Percentiles rank a stretch among this genome's conserved stretches.
These are phyloP conservation scores for Blastobotrys capitulatus DNA, from an alignment of 1,139 yeast species.

Conservation along the genomic window DNA sequence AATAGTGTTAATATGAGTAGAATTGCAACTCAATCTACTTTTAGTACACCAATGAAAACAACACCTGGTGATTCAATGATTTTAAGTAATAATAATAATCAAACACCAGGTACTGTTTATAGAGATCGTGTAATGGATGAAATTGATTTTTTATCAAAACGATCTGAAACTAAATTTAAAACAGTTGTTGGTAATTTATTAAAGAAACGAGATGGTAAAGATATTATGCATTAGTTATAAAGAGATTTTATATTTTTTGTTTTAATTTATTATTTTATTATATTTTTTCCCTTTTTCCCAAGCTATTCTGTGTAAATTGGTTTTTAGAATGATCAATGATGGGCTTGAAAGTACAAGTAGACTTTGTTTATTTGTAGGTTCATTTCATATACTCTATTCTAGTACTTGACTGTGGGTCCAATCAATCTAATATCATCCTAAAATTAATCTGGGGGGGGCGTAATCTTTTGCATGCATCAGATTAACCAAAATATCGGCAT, in stretches of 20 bases:
- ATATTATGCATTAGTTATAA: slow-evolving; percentile 9
- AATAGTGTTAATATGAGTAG: background rate
- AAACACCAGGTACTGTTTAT: slow-evolving; percentile 4
- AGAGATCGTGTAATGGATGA: slow-evolving; percentile 17
- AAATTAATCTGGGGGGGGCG: too few species aligned
- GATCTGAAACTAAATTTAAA: slow-evolving; percentile 16
- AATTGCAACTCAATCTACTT: background rate
- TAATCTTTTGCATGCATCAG: too few species aligned
- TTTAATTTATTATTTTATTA: background rate
- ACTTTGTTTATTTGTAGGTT: too few species aligned
- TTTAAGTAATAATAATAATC: background rate
- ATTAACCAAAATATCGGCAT: too few species aligned
- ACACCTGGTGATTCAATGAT: slow-evolving; percentile 2
- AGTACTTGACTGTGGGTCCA: too few species aligned
- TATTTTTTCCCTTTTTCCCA: background rate
- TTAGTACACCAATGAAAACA: slow-evolving; percentile 1
- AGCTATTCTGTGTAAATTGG: too few species aligned
- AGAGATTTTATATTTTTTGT: background rate
- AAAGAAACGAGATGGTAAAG: slow-evolving; percentile 11
- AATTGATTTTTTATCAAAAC: slow-evolving; percentile 15
- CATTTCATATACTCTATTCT: too few species aligned
- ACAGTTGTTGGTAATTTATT: slow-evolving; percentile 14
- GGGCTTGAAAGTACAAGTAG: too few species aligned
- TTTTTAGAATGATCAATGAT: too few species aligned
- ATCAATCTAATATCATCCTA: too few species aligned